Percentiles rank a stretch among this genome's conserved stretches.
These are phyloP conservation scores for Tulasnella sp. DNA, from an alignment of 768 basidiomycete genomes.

Conservation along the genomic window DNA sequence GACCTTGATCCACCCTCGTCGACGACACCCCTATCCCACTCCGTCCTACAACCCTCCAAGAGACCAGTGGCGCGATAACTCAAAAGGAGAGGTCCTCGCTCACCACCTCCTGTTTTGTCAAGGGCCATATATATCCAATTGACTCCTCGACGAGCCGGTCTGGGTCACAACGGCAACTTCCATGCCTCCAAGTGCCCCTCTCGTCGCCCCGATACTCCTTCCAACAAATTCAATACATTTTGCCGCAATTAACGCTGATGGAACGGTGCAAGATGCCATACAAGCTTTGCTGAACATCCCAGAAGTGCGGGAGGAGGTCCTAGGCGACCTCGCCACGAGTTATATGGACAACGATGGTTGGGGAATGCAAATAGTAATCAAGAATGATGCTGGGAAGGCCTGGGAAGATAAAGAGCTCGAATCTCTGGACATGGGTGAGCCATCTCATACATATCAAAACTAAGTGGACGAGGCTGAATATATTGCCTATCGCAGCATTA, in stretches of 20 bases:
- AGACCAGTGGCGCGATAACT: no score
- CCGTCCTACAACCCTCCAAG: no score
- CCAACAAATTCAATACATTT: slow-evolving; percentile 51
- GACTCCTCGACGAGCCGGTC: no score
- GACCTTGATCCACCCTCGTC: no score
- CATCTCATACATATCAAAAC: slow-evolving; percentile 5
- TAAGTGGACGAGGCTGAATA: background rate
- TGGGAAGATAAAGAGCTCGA: slow-evolving; percentile 67
- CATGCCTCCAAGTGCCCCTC: slow-evolving; percentile 20
- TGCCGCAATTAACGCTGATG: slow-evolving; percentile 41
- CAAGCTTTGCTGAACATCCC: slow-evolving; percentile 36
- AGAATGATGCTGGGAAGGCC: slow-evolving; percentile 42
- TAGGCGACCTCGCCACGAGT: slow-evolving; percentile 27
- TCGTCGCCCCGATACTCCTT: slow-evolving; percentile 48
- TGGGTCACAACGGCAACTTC: no score
- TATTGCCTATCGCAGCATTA: background rate
- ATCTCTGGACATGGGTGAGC: slow-evolving; percentile 47
- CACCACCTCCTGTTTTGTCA: no score
- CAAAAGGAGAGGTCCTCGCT: no score
- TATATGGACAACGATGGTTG: slow-evolving; percentile 43
- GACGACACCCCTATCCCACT: no score
- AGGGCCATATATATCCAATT: no score
- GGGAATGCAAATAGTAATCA: slow-evolving; percentile 55
- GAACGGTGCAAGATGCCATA: slow-evolving; percentile 49
- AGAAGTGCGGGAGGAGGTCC: slow-evolving; percentile 41